These are phyloP conservation scores for Termitomyces bulborhizus DNA, from an alignment of 768 basidiomycete genomes.

Conservation along the genomic window DNA sequence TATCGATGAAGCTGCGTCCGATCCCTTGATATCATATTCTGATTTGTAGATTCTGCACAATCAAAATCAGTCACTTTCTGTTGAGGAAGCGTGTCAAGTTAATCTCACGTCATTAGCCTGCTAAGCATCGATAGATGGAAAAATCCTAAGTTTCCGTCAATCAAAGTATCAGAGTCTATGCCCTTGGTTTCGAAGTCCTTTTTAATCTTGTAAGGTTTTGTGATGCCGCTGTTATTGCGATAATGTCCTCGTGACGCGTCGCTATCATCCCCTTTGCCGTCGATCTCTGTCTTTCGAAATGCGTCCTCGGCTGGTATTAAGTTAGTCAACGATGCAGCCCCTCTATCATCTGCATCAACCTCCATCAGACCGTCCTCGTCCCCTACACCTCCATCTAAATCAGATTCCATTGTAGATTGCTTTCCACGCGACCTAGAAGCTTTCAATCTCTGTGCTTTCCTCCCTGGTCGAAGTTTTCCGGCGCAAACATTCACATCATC, in stretches of 20 bases:
- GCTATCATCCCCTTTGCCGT: neutral
- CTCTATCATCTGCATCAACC: conserved; percentile 3
- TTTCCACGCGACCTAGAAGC: conserved; percentile 12
- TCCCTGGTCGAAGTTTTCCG: conserved; percentile 31
- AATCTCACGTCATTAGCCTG: conserved; percentile 31
- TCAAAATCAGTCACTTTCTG: neutral
- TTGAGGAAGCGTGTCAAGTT: neutral
- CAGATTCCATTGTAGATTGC: conserved; percentile 1
- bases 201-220: conserved; percentile 39
- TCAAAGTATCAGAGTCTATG: conserved; percentile 38
- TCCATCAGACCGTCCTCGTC: conserved; percentile 7
- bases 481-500: conserved; percentile 21
- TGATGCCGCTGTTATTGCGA: conserved; percentile 29
- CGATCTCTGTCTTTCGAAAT: neutral
- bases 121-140: conserved; percentile 38
- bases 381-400: neutral
- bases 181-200: conserved; percentile 34
- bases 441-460: conserved; percentile 19
- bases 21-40: conserved; percentile 14
- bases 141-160: conserved; percentile 37
- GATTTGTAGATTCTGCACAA: conserved; percentile 16
- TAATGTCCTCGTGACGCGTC: neutral
- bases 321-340: neutral
- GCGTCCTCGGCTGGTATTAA: neutral
- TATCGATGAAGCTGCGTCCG: conserved; percentile 27